These are phyloP conservation scores for Claviceps paspali DNA, from an alignment of 2,329 filamentous ascomycete species.

Conservation along the genomic window DNA sequence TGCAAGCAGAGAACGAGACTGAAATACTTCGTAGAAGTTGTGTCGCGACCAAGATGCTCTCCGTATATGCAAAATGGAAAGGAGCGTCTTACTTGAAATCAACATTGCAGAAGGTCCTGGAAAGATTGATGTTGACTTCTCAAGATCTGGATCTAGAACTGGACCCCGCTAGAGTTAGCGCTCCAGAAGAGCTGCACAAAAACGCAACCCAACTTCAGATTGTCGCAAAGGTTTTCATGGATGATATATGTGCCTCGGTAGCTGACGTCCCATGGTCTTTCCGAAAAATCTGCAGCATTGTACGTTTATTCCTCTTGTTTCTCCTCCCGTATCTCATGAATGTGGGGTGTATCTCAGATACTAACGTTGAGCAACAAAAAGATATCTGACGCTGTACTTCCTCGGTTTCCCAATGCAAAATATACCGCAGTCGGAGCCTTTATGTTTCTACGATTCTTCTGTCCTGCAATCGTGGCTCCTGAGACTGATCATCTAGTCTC, in stretches of 20 bases:
- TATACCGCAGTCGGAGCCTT: constrained; percentile 59
- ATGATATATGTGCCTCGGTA: constrained; percentile 51
- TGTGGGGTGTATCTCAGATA: neutral
- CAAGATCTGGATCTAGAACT: constrained; percentile 54
- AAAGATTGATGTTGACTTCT: constrained; percentile 49
- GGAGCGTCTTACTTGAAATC: constrained; percentile 45
- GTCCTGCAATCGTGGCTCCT: constrained; percentile 55
- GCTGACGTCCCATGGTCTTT: constrained; percentile 47
- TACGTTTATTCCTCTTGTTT: constrained; percentile 19
- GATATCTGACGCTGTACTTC: constrained; percentile 49
- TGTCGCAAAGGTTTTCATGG: constrained; percentile 56
- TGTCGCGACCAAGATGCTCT: constrained; percentile 58
- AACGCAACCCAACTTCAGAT: constrained; percentile 51
- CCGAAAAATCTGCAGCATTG: constrained; percentile 51
- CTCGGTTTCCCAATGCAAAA: constrained; percentile 51
- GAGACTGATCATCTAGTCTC: constrained; percentile 52
- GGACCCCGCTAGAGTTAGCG: constrained; percentile 45
- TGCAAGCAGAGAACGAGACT: constrained; percentile 42
- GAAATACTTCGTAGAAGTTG: constrained; percentile 53
- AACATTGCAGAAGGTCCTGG: constrained; percentile 51
- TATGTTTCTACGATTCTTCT: constrained; percentile 58
- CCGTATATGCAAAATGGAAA: constrained; percentile 59
- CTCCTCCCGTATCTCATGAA: no score
- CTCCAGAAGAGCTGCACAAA: constrained; percentile 47
- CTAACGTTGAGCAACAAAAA: constrained; percentile 11